Evolutionary conservation across 2,329 filamentous ascomycete species (phyloP).

Genomic region (Sclerotiophoma versabilis): DNA sequence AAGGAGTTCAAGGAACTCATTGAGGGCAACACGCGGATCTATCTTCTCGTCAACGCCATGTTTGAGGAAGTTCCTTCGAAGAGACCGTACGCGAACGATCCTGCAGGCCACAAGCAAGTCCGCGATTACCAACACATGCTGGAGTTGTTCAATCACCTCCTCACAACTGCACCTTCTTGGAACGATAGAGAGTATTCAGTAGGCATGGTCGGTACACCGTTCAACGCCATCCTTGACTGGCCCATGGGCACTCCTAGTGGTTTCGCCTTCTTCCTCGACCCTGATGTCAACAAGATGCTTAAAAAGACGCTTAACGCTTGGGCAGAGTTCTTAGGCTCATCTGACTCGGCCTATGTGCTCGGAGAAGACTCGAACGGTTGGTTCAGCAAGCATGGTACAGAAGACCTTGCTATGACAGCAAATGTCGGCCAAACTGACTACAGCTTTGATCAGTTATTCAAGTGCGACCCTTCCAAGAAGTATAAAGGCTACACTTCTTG

Average conservation of each 20-base stretch:
- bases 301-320: conserved; percentile 61
- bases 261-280: conserved; percentile 61
- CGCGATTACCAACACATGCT: conserved; percentile 73
- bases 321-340: conserved; percentile 48
- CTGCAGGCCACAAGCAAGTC: conserved; percentile 68
- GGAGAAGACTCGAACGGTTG: conserved; percentile 47
- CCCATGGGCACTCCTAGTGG: conserved; percentile 64
- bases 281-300: conserved; percentile 60
- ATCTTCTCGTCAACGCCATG: conserved; percentile 73
- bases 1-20: conserved; percentile 72
- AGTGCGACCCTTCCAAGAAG: conserved; percentile 63
- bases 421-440: conserved; percentile 33
- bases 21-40: conserved; percentile 67
- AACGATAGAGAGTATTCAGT: conserved; percentile 46
- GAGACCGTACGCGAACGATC: conserved; percentile 66
- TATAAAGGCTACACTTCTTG: conserved; percentile 70
- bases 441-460: conserved; percentile 66
- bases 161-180: conserved; percentile 53
- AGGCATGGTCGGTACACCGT: conserved; percentile 61
- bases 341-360: conserved; percentile 49
- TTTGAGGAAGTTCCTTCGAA: conserved; percentile 71
- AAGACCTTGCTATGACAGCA: conserved; percentile 38
- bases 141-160: conserved; percentile 66
- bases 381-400: conserved; percentile 50
- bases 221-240: conserved; percentile 66